Percentiles rank a stretch among this genome's conserved stretches.
These are phyloP conservation scores for Cenchrus fungigraminus DNA, from an alignment of 176 grass and related monocot species.

Conservation along the genomic window DNA sequence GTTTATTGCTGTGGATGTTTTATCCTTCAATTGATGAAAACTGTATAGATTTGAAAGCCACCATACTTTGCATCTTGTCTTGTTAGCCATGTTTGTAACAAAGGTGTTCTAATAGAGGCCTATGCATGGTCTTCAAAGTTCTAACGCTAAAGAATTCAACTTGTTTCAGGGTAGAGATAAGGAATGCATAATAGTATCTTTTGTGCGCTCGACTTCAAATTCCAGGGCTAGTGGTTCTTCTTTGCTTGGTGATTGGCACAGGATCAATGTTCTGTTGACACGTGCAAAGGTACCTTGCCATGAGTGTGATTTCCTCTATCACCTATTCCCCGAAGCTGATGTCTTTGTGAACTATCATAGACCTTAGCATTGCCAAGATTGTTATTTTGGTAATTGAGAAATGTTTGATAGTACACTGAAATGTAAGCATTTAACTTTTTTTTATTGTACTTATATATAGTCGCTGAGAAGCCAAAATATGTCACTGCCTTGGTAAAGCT, in stretches of 20 bases:
- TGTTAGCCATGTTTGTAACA: slow-evolving; percentile 12
- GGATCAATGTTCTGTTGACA: slow-evolving; percentile 89
- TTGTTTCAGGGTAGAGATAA: slow-evolving; percentile 92
- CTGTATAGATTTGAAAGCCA: background rate
- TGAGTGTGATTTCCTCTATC: background rate
- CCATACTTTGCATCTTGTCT: slow-evolving; percentile 37
- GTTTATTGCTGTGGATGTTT: slow-evolving; percentile 1
- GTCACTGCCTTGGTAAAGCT: background rate
- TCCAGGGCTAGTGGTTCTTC: slow-evolving; percentile 63
- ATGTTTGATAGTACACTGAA: background rate
- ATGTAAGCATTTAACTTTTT: slow-evolving; percentile 24
- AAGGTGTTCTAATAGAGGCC: background rate
- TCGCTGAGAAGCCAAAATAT: background rate
- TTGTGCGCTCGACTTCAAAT: slow-evolving; percentile 74
- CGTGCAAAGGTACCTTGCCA: slow-evolving; percentile 75
- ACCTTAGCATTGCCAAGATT: background rate
- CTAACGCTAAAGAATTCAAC: background rate
- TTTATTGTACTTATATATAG: background rate
- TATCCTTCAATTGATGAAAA: background rate
- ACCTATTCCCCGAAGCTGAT: background rate
- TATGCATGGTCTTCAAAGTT: slow-evolving; percentile 1
- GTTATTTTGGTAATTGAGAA: background rate
- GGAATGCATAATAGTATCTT: slow-evolving; percentile 91
- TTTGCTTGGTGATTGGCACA: slow-evolving; percentile 96
- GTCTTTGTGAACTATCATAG: slow-evolving; percentile 3